phyloP scores from a whole-genome alignment of 495 filamentous ascomycete genomes.

The Aspergillus egyptiacus region DNA sequence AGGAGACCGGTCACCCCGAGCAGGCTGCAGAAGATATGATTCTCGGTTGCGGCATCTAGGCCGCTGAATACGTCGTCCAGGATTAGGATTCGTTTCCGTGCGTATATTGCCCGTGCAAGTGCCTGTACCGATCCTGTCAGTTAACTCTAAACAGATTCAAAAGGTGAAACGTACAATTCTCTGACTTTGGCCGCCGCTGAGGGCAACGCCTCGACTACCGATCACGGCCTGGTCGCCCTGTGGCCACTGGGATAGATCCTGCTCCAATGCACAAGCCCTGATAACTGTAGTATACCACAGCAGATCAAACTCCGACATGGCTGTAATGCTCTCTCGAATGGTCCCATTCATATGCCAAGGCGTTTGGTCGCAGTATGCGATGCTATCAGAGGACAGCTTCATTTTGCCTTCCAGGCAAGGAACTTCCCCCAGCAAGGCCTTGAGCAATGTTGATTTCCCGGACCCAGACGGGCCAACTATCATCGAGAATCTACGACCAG shows the following conservation, averaged over 20 bases:
- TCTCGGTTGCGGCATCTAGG: constrained; percentile 44
- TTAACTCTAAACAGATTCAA: neutral
- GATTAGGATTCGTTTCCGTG: constrained; percentile 34
- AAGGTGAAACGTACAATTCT: neutral
- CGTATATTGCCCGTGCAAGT: constrained; percentile 37
- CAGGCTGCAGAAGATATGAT: constrained; percentile 31
- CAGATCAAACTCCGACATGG: constrained; percentile 33
- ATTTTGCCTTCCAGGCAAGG: constrained; percentile 37
- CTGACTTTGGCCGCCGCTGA: constrained; percentile 8
- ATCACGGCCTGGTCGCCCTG: constrained; percentile 2
- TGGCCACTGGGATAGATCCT: constrained; percentile 3
- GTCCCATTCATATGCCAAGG: constrained; percentile 54
- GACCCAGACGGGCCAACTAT: constrained; percentile 55
- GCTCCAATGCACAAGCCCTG: constrained; percentile 1
- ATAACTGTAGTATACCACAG: constrained; percentile 1
- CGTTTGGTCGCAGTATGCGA: constrained; percentile 49
- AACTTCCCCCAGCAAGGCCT: constrained; percentile 52
- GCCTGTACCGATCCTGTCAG: neutral
- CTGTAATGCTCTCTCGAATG: constrained; percentile 53
- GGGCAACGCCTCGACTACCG: neutral
- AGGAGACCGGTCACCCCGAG: constrained; percentile 36
- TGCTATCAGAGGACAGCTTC: constrained; percentile 27
- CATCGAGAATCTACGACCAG: constrained; percentile 40
- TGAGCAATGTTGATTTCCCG: constrained; percentile 55
- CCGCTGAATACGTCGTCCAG: constrained; percentile 50